Evolutionary conservation across 2,329 filamentous ascomycete species (phyloP).

Genomic region (Trichoderma breve): DNA sequence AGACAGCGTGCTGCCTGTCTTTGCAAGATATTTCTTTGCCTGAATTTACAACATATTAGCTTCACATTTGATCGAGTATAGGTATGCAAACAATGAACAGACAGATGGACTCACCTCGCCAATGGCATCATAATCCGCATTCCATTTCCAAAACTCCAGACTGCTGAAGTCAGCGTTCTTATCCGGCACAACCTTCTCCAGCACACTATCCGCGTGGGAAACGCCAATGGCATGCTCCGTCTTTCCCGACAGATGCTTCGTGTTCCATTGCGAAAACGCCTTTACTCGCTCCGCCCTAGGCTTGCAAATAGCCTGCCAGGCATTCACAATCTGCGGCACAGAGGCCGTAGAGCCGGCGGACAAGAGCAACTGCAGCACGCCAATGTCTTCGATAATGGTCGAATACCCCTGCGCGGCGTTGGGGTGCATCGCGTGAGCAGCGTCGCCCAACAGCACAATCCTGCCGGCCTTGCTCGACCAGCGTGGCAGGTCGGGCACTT

Average conservation of each 20-base stretch:
- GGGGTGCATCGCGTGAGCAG: conserved; percentile 24
- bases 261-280: conserved; percentile 23
- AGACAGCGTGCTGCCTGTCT: background rate
- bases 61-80: background rate
- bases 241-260: conserved; percentile 1
- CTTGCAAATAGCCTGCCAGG: conserved; percentile 25
- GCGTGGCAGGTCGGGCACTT: conserved; percentile 26
- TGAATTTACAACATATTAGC: background rate
- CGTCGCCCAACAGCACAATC: conserved; percentile 24
- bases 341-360: background rate
- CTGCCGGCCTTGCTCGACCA: conserved; percentile 25
- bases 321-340: background rate
- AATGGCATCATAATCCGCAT: conserved; percentile 22
- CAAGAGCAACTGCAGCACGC: conserved; percentile 12
- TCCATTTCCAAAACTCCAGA: conserved; percentile 20
- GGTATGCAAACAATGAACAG: too few relatives aligned
- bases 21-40: background rate
- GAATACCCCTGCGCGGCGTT: conserved; percentile 20
- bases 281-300: conserved; percentile 25
- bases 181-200: conserved; percentile 10
- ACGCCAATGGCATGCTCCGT: background rate
- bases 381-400: conserved; percentile 21
- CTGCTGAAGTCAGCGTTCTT: conserved; percentile 9
- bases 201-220: background rate
- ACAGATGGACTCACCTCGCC: conserved; percentile 24